A percentile compares a stretch with the other conserved stretches of the same genome.
Conservation (phyloP, 2,329 filamentous ascomycete genomes). For the Fulvia fulva region DNA sequence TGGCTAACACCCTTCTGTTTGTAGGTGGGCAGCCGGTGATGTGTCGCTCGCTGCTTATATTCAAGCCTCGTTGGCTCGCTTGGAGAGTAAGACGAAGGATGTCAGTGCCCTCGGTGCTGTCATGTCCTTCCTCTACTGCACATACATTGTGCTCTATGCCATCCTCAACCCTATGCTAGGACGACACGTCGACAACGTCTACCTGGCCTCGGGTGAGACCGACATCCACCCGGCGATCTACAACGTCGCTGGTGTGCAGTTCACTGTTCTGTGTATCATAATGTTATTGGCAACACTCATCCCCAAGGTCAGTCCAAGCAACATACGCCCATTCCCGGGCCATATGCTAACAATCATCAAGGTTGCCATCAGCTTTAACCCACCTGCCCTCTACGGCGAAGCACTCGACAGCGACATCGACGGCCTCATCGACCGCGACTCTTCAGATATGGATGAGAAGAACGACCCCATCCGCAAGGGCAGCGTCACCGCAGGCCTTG, state of each 20-base stretch:
- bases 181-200: conserved; percentile 5
- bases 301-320: conserved; percentile 4
- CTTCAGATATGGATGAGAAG: conserved; percentile 2
- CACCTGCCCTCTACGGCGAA: conserved; percentile 4
- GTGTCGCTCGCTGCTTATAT: conserved; percentile 9
- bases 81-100: conserved; percentile 8
- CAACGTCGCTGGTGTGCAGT: conserved; percentile 7
- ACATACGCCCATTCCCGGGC: not conserved
- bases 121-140: conserved; percentile 11
- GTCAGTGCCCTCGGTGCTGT: conserved; percentile 10
- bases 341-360: not conserved
- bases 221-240: conserved; percentile 7
- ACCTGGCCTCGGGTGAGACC: conserved; percentile 1
- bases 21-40: conserved; percentile 7
- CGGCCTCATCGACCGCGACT: conserved; percentile 2
- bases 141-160: conserved; percentile 8
- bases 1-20: too few species aligned
- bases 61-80: conserved; percentile 6
- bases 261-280: conserved; percentile 6
- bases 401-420: conserved; percentile 10
- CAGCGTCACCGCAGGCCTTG: conserved; percentile 7
- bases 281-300: conserved; percentile 7
- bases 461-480: not conserved
- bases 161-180: conserved; percentile 4
- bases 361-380: conserved; percentile 5